These are phyloP conservation scores for Starmera pachycereana DNA, from an alignment of 805 yeast genomes.

Conservation along the genomic window DNA sequence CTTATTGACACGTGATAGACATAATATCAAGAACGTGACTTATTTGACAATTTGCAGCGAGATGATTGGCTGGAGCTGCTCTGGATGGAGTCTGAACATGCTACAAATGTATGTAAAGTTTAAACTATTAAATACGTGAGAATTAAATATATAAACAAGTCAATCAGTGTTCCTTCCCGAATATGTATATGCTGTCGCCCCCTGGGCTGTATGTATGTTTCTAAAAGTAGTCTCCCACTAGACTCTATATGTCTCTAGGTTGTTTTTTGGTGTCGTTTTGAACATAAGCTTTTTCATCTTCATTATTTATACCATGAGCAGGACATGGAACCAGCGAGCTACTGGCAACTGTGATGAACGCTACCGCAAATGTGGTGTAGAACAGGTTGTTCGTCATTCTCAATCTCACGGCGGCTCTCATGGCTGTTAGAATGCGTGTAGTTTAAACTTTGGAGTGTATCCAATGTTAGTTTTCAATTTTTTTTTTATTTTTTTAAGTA, in stretches of 20 bases:
- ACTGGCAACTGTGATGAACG: constrained; percentile 35
- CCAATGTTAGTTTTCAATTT: too few species aligned
- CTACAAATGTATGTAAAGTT: not conserved
- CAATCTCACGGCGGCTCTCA: constrained; percentile 45
- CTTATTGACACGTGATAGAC: too few species aligned
- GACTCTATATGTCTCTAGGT: not conserved
- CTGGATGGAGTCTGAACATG: too few species aligned
- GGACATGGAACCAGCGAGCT: constrained; percentile 34
- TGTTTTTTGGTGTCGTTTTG: constrained; percentile 1
- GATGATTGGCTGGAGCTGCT: too few species aligned
- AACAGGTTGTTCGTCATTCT: constrained; percentile 42
- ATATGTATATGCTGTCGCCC: not conserved
- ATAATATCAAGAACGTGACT: too few species aligned
- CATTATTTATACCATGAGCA: constrained; percentile 31
- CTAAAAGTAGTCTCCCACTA: not conserved
- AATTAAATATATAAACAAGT: too few species aligned
- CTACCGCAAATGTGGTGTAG: constrained; percentile 52
- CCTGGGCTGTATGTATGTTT: too few species aligned
- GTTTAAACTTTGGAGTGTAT: too few species aligned
- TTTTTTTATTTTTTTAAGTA: too few species aligned
- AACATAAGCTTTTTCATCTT: constrained; percentile 23
- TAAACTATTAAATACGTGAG: not conserved
- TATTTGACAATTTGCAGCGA: too few species aligned
- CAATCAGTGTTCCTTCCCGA: too few species aligned
- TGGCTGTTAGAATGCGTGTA: constrained; percentile 4